Evolutionary conservation across 192 early-diverging fungal species (phyloP).

Genomic region (Neocallimastix lanati): DNA sequence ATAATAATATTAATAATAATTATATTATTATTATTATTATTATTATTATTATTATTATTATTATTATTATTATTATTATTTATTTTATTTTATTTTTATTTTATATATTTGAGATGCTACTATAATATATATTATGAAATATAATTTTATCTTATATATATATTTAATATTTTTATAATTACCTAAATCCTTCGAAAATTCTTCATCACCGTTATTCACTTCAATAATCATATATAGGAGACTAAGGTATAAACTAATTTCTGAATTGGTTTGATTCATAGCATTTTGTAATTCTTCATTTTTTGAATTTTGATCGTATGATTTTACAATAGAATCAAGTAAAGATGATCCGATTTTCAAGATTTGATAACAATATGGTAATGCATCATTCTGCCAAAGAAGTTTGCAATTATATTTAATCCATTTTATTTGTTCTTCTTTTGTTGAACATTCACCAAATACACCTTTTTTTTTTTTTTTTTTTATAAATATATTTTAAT

Average conservation of each 20-base stretch:
- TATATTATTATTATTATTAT: no score
- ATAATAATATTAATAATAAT: no score
- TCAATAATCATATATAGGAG: slow-evolving; percentile 45
- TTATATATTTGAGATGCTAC: no score
- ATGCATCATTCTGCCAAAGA: slow-evolving; percentile 30
- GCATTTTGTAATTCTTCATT: slow-evolving; percentile 12
- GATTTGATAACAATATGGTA: slow-evolving; percentile 32
- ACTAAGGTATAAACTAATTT: slow-evolving; percentile 28
- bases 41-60: no score
- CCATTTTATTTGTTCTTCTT: slow-evolving; percentile 23
- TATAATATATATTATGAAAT: no score
- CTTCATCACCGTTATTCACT: slow-evolving; percentile 21
- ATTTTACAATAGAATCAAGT: slow-evolving; percentile 21
- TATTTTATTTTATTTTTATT: no score
- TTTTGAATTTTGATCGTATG: slow-evolving; percentile 1
- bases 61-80: no score
- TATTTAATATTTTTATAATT: no score
- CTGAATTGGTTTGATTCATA: slow-evolving; percentile 18
- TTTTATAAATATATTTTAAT: no score
- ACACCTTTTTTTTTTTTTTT: slow-evolving; percentile 8
- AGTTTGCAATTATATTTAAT: slow-evolving; percentile 39
- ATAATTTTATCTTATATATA: no score
- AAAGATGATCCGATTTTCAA: slow-evolving; percentile 29
- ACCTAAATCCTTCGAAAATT: slow-evolving; percentile 30
- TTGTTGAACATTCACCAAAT: slow-evolving; percentile 9